These are phyloP conservation scores for Karstenula rhodostoma DNA, from an alignment of 2,329 filamentous ascomycete species.

Conservation along the genomic window DNA sequence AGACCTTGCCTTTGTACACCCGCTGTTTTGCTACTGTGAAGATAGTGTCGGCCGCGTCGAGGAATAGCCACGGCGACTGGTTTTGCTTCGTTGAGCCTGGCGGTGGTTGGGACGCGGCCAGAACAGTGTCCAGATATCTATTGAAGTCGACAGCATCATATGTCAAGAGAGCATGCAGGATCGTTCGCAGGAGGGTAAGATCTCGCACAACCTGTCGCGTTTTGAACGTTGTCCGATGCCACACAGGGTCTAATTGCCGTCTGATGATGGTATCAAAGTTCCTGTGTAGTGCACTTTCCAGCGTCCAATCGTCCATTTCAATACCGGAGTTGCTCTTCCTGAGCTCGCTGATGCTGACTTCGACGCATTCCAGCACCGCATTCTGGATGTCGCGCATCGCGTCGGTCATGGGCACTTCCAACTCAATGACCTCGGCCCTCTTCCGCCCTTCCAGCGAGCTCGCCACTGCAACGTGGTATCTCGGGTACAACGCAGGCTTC, in stretches of 20 bases:
- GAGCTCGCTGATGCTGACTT: constrained; percentile 90
- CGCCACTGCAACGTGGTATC: constrained; percentile 91
- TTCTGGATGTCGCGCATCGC: constrained; percentile 93
- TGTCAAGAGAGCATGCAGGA: constrained; percentile 81
- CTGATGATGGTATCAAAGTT: constrained; percentile 91
- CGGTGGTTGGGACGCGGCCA: constrained; percentile 87
- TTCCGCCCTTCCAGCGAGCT: constrained; percentile 88
- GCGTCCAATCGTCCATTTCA: constrained; percentile 96
- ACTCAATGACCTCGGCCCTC: constrained; percentile 95
- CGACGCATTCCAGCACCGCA: constrained; percentile 93
- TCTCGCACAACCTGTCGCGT: constrained; percentile 95
- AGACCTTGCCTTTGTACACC: constrained; percentile 81
- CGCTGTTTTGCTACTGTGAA: constrained; percentile 89
- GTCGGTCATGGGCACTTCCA: constrained; percentile 95
- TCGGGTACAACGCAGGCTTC: constrained; percentile 88
- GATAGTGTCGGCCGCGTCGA: constrained; percentile 93
- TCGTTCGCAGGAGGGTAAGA: constrained; percentile 79
- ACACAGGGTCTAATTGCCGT: constrained; percentile 91
- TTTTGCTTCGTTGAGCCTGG: constrained; percentile 87
- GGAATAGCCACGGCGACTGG: constrained; percentile 94
- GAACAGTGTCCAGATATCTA: constrained; percentile 91
- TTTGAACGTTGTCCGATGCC: constrained; percentile 95
- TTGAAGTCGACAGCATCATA: constrained; percentile 92
- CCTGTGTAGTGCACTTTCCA: constrained; percentile 89
- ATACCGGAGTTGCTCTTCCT: constrained; percentile 89